Evolutionary conservation across 768 basidiomycete genomes (phyloP).

Genomic region (Gymnopilus junonius): DNA sequence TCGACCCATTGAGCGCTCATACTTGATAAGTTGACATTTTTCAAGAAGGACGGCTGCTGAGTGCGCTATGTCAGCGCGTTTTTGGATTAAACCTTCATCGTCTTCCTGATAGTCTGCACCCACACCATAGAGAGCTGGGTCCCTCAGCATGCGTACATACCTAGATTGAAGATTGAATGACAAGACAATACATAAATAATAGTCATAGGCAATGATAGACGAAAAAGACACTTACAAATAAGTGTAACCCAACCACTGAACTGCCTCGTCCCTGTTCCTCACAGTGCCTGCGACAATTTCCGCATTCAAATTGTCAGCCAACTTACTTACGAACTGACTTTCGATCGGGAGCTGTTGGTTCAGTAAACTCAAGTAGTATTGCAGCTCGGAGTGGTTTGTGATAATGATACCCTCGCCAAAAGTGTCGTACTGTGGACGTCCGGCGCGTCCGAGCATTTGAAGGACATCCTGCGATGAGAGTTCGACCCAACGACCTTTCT

Average conservation of each 20-base stretch:
- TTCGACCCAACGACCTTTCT: constrained; percentile 98
- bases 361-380: constrained; percentile 93
- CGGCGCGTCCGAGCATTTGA: constrained; percentile 98
- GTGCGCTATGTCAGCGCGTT: constrained; percentile 92
- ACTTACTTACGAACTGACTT: constrained; percentile 87
- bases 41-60: constrained; percentile 93
- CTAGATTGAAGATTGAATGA: constrained; percentile 39
- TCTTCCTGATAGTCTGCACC: constrained; percentile 91
- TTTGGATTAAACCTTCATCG: constrained; percentile 82
- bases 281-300: constrained; percentile 96
- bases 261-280: constrained; percentile 94
- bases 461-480: constrained; percentile 94
- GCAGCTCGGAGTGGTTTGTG: constrained; percentile 95
- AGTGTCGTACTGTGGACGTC: constrained; percentile 96
- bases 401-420: constrained; percentile 98
- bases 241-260: constrained; percentile 96
- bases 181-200: constrained; percentile 8
- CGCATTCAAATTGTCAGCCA: constrained; percentile 96
- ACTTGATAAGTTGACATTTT: constrained; percentile 93
- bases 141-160: constrained; percentile 93
- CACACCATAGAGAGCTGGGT: constrained; percentile 86
- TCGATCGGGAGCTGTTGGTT: constrained; percentile 99
- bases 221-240: constrained; percentile 68
- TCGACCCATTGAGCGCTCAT: constrained; percentile 84
- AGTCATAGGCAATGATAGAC: not conserved